Base-by-base conservation (phyloP, 768 basidiomycete genomes). In the Xerocomellus amylosporus region DNA sequence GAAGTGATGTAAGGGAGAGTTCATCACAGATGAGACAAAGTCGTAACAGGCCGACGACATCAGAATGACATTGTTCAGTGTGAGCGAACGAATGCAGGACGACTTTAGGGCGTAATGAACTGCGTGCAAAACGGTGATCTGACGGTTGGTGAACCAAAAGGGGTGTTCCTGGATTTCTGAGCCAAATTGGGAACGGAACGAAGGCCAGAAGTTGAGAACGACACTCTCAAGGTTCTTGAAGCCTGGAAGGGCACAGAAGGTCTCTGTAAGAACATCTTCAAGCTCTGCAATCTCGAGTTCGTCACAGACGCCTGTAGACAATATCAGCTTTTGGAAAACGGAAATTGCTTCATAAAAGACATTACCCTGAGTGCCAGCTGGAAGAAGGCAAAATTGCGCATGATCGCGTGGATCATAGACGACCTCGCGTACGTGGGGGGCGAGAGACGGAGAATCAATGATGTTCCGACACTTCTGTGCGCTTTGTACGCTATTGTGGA, bases 281-380 rank as follows among this genome's bases (percentile, higher is more conserved):
- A 70, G 70, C 4, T 72, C 70, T 4, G 66, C 66, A 2, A 72
- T 63, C 38, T 70, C 69, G n/a, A 62, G 51, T 49, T 64, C 64
- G 7, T 70, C 70, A 15, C 60, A 66, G 10, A 15, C 4, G 20
- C 40, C 66, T 71, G 40, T 0, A 15, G 42, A 49, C 30, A 0
- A 22, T 26, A 4, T 64, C 17, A 58, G 49, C 37, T 14, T 2
- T 0, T 12, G 1, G 8, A 14, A 26, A 12, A 31, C n/a, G 15
- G 26, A 34, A 22, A 6, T 2, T 2, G 22, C 0, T 3, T 5
- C 4, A 17, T 4, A 19, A 4, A 31, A 15, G 8, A 49, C 37
- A 19, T 31, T 44, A 60, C 68, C 68, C 1, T 62, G 53, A 14
- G 24, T 15, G 12, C 56, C 49, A 5, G 52, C 40, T 1, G 64